Conservation (phyloP, 441 rosid genomes). For the Breynia disticha region DNA sequence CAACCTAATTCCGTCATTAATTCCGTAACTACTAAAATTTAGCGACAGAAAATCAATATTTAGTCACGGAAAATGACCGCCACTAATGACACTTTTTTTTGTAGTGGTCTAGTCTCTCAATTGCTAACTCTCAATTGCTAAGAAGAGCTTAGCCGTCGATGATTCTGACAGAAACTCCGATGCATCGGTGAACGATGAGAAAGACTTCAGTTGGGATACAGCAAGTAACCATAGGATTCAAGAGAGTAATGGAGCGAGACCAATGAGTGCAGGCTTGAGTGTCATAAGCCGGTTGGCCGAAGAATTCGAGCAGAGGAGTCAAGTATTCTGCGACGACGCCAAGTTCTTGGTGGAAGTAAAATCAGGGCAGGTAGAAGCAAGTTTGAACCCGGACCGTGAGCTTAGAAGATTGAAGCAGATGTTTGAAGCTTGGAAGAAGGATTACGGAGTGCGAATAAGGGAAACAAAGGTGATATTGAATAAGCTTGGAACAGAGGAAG, state of each 20-base stretch:
- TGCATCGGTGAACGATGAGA: conserved; percentile 77
- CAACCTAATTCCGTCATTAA: no score
- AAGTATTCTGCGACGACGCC: conserved; percentile 94
- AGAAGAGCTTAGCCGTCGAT: conserved; percentile 65
- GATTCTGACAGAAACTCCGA: conserved; percentile 84
- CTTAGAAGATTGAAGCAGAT: conserved; percentile 84
- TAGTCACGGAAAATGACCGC: no score
- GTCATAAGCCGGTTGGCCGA: conserved; percentile 85
- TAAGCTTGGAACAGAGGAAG: conserved; percentile 80
- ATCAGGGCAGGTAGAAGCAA: conserved; percentile 94
- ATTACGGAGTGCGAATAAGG: conserved; percentile 65
- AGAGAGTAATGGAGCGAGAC: conserved; percentile 62
- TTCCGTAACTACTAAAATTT: no score
- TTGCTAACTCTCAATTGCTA: no score
- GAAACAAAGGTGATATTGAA: conserved; percentile 83
- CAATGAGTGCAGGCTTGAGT: conserved; percentile 77
- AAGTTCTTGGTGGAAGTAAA: conserved; percentile 96
- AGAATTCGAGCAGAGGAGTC: conserved; percentile 94
- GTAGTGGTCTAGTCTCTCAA: conserved; percentile 91
- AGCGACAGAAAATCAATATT: no score
- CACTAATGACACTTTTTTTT: no score
- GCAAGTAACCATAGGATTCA: conserved; percentile 52
- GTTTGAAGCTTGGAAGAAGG: conserved; percentile 99
- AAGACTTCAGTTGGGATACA: conserved; percentile 56
- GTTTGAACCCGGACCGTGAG: conserved; percentile 82